phyloP scores from a whole-genome alignment of 1,284 basidiomycete genomes.

The Agaricales sp. region DNA sequence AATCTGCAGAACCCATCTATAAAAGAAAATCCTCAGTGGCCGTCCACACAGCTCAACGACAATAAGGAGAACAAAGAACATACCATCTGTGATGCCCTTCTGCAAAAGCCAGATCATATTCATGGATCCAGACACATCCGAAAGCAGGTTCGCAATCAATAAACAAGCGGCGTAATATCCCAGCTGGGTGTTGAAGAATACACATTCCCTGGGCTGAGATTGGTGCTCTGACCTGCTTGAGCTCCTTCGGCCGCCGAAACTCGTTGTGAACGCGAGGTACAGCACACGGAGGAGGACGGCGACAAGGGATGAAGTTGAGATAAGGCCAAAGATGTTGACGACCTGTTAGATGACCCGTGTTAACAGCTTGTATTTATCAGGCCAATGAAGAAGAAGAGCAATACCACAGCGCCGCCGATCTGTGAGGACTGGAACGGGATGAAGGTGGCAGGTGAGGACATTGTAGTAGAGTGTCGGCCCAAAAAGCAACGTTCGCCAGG shows the following conservation, averaged over 20 bases:
- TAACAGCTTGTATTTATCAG: background rate
- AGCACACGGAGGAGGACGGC: conserved; percentile 34
- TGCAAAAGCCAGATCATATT: conserved; percentile 33
- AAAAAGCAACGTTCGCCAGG: too few relatives aligned
- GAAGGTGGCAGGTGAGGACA: background rate
- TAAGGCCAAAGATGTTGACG: conserved; percentile 40
- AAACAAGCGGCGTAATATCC: conserved; percentile 57
- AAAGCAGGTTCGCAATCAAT: conserved; percentile 46
- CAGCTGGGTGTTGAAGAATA: conserved; percentile 62
- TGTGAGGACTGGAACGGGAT: conserved; percentile 21
- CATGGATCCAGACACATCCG: conserved; percentile 40
- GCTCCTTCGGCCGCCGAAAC: conserved; percentile 3
- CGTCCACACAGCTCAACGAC: too few relatives aligned
- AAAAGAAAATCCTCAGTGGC: conserved; percentile 4
- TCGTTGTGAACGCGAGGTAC: conserved; percentile 27
- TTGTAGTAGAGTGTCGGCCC: too few relatives aligned
- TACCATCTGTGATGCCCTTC: conserved; percentile 39
- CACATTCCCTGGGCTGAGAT: conserved; percentile 30
- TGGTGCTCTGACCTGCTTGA: conserved; percentile 15
- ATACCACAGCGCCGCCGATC: conserved; percentile 33
- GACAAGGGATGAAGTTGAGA: conserved; percentile 39
- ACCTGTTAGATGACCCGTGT: conserved; percentile 22
- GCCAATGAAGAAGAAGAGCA: conserved; percentile 14
- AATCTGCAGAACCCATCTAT: conserved; percentile 31
- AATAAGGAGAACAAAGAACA: conserved; percentile 11